Evolutionary conservation across 352 stramenopile species (phyloP), one percentile per base, ranked within the genome.

Genomic region (Blastocystis sp.): DNA sequence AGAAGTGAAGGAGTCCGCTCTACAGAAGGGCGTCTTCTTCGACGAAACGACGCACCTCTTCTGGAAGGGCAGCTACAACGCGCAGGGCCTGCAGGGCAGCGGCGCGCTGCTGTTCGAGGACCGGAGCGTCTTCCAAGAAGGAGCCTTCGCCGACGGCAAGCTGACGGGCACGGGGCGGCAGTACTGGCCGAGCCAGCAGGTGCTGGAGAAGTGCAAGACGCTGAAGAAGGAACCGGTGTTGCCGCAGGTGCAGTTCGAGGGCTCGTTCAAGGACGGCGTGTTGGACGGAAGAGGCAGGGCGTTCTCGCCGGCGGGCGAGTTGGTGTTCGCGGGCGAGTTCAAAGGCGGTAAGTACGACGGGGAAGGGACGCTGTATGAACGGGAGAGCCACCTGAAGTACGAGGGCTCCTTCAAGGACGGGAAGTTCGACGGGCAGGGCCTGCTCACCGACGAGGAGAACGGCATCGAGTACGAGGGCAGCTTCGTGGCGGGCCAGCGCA

Each of bases 211-310:
- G 19, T 52, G 9, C 38, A 4, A 52, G n/a, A 21, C 7, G 14
- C 21, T 71, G 64, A 17, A 52, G 19, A 23, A 71, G 38, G 38
- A 71, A 17, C 64, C 11, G 19, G n/a, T 3, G 14, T 23, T 40
- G 23, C 11, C 38, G 64, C n/a, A 9, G 14, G 14, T 40, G 23
- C 64, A 71, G 19, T 45, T 41, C 14, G n/a, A 23, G 19, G 64
- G 64, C 10, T 21, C 11, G 38, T 71, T 71, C 23, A 9, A n/a
- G 3, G 67, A 78, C 17, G 67, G 67, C 28, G 14, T 61, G 40
- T 28, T 78, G 38, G 40, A 78, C 23, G 67, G 67, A n/a, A 28
- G 60, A 62, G 67, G 67, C 34, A 78, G 60, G 40, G 67, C 65
- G 53, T 78, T 34, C 53, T 17, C 14, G 17, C 65, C 23, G 17